Percentiles rank a stretch among this genome's conserved stretches.
These are phyloP conservation scores for Fusarium sp. DNA, from an alignment of 2,329 filamentous ascomycete genomes.

Conservation along the genomic window DNA sequence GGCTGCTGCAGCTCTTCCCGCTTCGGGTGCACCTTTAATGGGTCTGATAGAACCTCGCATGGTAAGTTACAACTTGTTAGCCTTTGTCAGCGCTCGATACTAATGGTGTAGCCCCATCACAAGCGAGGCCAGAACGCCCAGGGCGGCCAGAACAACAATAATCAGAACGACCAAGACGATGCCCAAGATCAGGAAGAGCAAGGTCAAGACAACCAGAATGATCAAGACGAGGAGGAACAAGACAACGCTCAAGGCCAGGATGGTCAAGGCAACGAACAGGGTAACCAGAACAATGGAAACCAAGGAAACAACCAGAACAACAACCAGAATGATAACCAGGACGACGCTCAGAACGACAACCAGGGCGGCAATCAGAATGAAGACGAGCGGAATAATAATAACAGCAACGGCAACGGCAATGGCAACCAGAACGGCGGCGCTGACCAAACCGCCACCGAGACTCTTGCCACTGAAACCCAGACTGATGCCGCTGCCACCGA, in stretches of 20 bases:
- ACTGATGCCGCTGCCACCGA: background rate
- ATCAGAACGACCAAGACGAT: background rate
- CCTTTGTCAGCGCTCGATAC: rapidly evolving
- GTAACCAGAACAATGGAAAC: background rate
- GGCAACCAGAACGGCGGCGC: background rate
- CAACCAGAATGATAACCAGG: background rate
- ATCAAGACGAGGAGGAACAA: background rate
- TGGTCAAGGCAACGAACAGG: background rate
- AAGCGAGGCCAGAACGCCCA: background rate
- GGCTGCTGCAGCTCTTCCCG: constrained; percentile 25
- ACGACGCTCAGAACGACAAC: background rate
- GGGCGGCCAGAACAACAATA: background rate
- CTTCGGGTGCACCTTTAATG: constrained; percentile 9
- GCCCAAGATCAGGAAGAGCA: background rate
- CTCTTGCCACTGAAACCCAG: background rate
- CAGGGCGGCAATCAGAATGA: background rate
- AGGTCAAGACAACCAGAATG: background rate
- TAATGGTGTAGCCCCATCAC: background rate
- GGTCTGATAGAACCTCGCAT: constrained; percentile 14
- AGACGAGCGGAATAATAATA: background rate
- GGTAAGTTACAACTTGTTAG: background rate
- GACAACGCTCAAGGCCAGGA: background rate
- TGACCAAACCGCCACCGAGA: background rate
- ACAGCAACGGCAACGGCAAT: background rate
- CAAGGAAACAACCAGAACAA: background rate